These are phyloP conservation scores for Nicotiana otophora DNA, from an alignment of 257 asterid genomes.

Conservation along the genomic window DNA sequence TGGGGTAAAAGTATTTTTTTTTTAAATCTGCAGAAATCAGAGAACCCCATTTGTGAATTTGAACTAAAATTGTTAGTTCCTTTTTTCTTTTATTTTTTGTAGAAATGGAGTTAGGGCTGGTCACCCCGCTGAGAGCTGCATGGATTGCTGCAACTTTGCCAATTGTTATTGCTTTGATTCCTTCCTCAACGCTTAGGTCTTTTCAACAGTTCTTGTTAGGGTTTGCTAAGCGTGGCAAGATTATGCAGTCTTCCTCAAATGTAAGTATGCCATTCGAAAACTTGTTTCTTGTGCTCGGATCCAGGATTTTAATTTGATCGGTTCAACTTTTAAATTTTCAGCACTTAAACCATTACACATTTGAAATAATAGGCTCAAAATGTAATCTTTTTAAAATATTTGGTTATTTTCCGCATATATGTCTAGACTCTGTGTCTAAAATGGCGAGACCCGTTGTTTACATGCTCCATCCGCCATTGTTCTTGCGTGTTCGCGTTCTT, in stretches of 20 bases:
- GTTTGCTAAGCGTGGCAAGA: slow-evolving; percentile 63
- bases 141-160: slow-evolving; percentile 66
- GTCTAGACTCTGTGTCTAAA: no score
- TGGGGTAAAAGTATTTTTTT: background rate
- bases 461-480: no score
- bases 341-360: no score
- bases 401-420: no score
- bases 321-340: no score
- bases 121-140: slow-evolving; percentile 39
- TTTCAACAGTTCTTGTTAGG: slow-evolving; percentile 33
- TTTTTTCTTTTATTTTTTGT: background rate
- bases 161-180: slow-evolving; percentile 41
- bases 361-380: no score
- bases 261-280: slow-evolving; percentile 28
- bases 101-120: slow-evolving; percentile 31
- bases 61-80: background rate
- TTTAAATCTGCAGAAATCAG: background rate
- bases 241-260: slow-evolving; percentile 45
- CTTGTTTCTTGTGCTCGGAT: background rate
- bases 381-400: no score
- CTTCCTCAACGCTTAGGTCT: slow-evolving; percentile 29
- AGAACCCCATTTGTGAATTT: background rate
- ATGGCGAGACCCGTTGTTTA: no score
- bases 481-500: no score
- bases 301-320: background rate